Evolutionary conservation across 345 rosid species (phyloP), one percentile per base, ranked within the genome.

Genomic region (Erucastrum elatum): DNA sequence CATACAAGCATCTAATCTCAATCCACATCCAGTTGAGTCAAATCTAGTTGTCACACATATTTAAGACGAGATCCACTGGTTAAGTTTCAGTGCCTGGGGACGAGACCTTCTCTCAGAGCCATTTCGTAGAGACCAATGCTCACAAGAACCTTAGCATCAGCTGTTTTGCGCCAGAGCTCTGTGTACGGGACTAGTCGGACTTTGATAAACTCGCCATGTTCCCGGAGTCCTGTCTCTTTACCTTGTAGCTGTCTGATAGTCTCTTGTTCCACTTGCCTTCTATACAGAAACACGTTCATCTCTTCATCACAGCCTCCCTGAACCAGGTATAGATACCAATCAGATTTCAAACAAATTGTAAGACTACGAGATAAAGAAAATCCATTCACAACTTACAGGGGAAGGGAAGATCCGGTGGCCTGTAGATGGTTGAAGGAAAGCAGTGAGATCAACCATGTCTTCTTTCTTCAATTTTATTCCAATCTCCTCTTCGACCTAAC

Each of bases 251-350:
- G 88, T 33, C 55, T 80, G 79, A 90, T 88, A 8, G 82, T 74
- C 66, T 88, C 93, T 75, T 83, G 80, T 33, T 82, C 86, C n/a
- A 94, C 92, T 66, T 65, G 6, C 34, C 84, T 86, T 88, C 83
- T 87, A 76, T 88, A 92, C 6, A 92, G 84, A 80, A 90, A 90
- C 78, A 94, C 58, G 55, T 94, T 81, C 55, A 94, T 70, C 83
- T 90, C 97, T 86, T 94, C 97, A 65, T 94, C 97, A n/a, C 97
- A 90, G 21, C 97, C 97, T 77, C 98, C 98, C 98, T 91, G 71
- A 5, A 11, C 66, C 53, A n/a, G n/a, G n/a, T n/a, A n/a, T n/a
- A n/a, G n/a, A n/a, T n/a, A n/a, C n/a, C n/a, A n/a, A n/a, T n/a
- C n/a, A n/a, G n/a, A n/a, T n/a, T n/a, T n/a, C n/a, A n/a, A n/a